These are phyloP conservation scores for Isatis lusitanica DNA, from an alignment of 441 rosid species.

Conservation along the genomic window DNA sequence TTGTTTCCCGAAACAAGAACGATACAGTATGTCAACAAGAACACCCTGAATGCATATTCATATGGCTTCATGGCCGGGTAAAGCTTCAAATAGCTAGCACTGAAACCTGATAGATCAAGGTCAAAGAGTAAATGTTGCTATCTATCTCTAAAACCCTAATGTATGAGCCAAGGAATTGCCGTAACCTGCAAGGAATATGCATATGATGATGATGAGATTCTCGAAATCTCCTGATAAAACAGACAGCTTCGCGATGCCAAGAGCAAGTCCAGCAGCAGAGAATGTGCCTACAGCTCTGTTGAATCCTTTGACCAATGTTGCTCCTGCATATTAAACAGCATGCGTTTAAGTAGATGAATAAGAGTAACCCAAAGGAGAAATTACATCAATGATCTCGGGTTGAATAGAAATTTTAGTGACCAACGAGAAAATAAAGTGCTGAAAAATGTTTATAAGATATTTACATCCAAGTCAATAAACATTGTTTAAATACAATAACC, in stretches of 20 bases:
- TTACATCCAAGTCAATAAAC: neutral
- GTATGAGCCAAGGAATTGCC: slow-evolving; percentile 26
- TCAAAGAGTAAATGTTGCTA: slow-evolving; percentile 2
- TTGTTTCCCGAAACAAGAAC: slow-evolving; percentile 62
- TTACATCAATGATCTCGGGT: neutral
- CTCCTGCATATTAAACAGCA: slow-evolving; percentile 29
- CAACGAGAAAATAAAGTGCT: neutral
- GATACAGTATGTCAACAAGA: slow-evolving; percentile 71
- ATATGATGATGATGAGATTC: slow-evolving; percentile 49
- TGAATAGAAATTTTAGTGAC: neutral
- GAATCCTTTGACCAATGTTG: slow-evolving; percentile 66
- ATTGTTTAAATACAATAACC: neutral
- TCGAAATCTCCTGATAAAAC: slow-evolving; percentile 44
- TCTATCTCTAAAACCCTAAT: neutral
- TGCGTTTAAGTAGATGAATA: neutral
- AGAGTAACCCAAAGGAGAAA: neutral
- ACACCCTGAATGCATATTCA: slow-evolving; percentile 69
- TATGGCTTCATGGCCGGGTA: slow-evolving; percentile 62
- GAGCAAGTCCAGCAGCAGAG: slow-evolving; percentile 69
- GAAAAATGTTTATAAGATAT: neutral
- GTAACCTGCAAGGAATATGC: slow-evolving; percentile 58
- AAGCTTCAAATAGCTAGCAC: slow-evolving; percentile 50
- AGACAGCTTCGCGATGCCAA: slow-evolving; percentile 69
- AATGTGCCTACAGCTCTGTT: slow-evolving; percentile 79
- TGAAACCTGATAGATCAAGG: slow-evolving; percentile 43